phyloP scores from a whole-genome alignment of 169 alveolate genomes.

The Cryptosporidium canis region DNA sequence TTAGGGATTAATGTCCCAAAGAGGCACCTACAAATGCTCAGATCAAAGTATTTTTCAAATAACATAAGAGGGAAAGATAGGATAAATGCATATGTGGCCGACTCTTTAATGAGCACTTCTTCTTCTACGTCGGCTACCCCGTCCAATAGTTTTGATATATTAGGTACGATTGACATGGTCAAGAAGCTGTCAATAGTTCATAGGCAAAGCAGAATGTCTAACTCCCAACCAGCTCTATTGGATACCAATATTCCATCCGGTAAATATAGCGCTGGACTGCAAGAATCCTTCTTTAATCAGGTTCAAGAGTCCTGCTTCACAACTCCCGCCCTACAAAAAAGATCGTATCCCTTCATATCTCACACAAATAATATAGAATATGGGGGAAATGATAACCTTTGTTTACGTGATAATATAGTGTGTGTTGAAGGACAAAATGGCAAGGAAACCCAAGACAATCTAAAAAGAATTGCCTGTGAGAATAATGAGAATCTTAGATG shows the following conservation, averaged over 20 bases:
- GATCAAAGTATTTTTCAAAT: constrained; percentile 45
- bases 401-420: not conserved
- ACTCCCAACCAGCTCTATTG: constrained; percentile 51
- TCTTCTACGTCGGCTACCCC: constrained; percentile 62
- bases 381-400: not conserved
- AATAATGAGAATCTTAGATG: not conserved
- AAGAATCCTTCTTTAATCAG: not conserved
- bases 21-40: constrained; percentile 48
- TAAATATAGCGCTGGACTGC: not conserved
- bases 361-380: not conserved
- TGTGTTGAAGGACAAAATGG: not conserved
- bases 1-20: constrained; percentile 66
- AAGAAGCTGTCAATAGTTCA: constrained; percentile 53
- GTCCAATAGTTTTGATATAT: constrained; percentile 42
- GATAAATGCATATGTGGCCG: constrained; percentile 46
- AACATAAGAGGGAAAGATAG: constrained; percentile 39
- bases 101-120: constrained; percentile 44
- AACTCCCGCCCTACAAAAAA: constrained; percentile 30
- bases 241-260: not conserved
- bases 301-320: constrained; percentile 35
- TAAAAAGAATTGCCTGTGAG: not conserved
- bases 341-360: not conserved
- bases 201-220: constrained; percentile 57
- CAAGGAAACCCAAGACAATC: not conserved
- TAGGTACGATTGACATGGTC: constrained; percentile 62